Conservation (phyloP, 345 rosid species). For the Populus simonii region DNA sequence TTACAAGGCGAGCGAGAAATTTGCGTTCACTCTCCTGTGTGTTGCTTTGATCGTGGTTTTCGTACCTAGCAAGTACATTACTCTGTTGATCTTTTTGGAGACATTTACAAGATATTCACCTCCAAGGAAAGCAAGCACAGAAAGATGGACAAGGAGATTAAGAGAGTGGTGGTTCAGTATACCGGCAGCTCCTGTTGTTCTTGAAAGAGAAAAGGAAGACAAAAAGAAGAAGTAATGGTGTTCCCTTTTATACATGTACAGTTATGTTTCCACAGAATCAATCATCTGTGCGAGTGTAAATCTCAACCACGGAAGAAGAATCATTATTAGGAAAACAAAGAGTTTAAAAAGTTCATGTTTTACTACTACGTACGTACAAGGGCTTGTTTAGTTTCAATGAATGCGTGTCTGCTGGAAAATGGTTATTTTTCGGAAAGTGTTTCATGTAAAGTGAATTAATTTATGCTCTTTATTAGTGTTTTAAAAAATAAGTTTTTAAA, state of each 20-base stretch:
- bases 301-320: not conserved
- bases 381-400: not conserved
- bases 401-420: not conserved
- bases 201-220: slow-evolving; percentile 67
- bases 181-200: slow-evolving; percentile 85
- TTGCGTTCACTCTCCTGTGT: slow-evolving; percentile 52
- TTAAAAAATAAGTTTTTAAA: too few relatives aligned
- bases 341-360: not conserved
- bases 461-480: too few relatives aligned
- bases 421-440: too few relatives aligned
- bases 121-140: slow-evolving; percentile 60
- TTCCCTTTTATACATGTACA: slow-evolving; percentile 14
- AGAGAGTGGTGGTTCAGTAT: slow-evolving; percentile 99
- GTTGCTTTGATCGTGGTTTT: slow-evolving; percentile 46
- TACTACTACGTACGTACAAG: too few relatives aligned
- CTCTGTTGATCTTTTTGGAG: slow-evolving; percentile 56
- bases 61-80: slow-evolving; percentile 57
- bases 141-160: slow-evolving; percentile 69
- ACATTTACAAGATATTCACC: slow-evolving; percentile 79
- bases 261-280: not conserved
- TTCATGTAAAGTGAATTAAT: too few relatives aligned
- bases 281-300: not conserved
- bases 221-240: slow-evolving; percentile 48
- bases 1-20: slow-evolving; percentile 76
- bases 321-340: not conserved